Base-by-base conservation (phyloP, 2,329 filamentous ascomycete species). In the Hirsutella rhossiliensis region DNA sequence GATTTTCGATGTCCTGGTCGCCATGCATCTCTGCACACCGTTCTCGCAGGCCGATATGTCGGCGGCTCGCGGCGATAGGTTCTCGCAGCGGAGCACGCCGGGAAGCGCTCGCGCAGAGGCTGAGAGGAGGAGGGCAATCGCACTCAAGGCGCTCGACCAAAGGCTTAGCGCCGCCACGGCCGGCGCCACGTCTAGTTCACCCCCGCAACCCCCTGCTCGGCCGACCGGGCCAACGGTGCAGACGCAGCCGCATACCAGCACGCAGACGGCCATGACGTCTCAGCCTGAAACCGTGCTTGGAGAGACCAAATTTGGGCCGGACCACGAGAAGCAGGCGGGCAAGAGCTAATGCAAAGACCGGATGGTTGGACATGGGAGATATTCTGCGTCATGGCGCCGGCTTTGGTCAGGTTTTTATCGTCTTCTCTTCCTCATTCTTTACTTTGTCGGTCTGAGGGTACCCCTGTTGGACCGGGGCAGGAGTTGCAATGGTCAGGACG, bases 141-240 rank as follows among this genome's bases (percentile, higher is more conserved):
- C 92, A 1, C 72, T 98, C 45, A 90, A 90, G 59, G 90, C 89
- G 4, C 68, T 98, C 44, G 92, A 98, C 62, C 88, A 97, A 66
- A 76, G 92, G 50, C 69, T 98, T 43, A 85, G 92, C 62, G 84
- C 87, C n/a, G 87, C 88, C 4, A 82, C 84, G 15, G 71, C 71
- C 30, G 73, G 63, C 47, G 65, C 73, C 19, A 40, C 44, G 41
- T 18, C 30, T 46, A 38, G 52, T 48, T 31, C 45, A 46, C 43
- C 67, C 48, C 51, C 63, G 50, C 49, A 60, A 18, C 51, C 62
- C 5, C 59, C 66, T 9, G 57, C 57, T 15, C 60, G 65, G 38
- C 62, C 71, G 2, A 69, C 66, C 2, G 75, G 75, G 11, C 73
- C 76, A 9, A 73, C 73, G 4, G 69, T 80, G 20, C 72, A 77